Evolutionary conservation across 805 yeast genomes (phyloP).

Genomic region (Yamadazyma insecticola): DNA sequence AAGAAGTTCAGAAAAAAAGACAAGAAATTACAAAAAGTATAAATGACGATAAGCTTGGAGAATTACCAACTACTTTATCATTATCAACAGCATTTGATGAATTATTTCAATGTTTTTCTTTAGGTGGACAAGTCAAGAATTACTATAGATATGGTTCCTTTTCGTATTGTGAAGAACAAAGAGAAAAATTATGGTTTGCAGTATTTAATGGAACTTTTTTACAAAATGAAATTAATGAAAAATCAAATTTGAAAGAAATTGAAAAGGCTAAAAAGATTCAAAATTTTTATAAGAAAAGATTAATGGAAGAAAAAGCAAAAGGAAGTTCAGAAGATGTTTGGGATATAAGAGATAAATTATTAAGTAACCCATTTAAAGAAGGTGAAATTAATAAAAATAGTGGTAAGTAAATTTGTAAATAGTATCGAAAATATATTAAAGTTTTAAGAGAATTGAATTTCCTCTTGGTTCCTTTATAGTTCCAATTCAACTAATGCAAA

Average conservation of each 20-base stretch:
- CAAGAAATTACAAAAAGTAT: conserved; percentile 17
- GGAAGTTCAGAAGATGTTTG: conserved; percentile 88
- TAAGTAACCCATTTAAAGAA: conserved; percentile 37
- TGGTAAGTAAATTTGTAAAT: no score
- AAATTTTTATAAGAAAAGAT: conserved; percentile 61
- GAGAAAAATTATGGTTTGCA: conserved; percentile 79
- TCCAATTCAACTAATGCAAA: no score
- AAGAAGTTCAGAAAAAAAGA: conserved; percentile 21
- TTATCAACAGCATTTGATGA: conserved; percentile 80
- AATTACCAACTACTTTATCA: conserved; percentile 32
- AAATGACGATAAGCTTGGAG: conserved; percentile 15
- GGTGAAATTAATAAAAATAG: background rate
- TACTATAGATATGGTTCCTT: conserved; percentile 81
- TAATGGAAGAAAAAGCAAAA: conserved; percentile 53
- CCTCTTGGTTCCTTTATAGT: no score
- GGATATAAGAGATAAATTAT: conserved; percentile 43
- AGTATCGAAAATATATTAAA: no score
- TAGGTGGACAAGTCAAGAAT: conserved; percentile 85
- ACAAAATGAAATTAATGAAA: conserved; percentile 13
- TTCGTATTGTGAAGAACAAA: conserved; percentile 63
- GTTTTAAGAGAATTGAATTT: no score
- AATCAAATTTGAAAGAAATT: conserved; percentile 23
- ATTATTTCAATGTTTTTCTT: conserved; percentile 75
- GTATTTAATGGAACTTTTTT: conserved; percentile 43
- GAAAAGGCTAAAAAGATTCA: conserved; percentile 57